These are phyloP conservation scores for Postia placenta DNA, from an alignment of 768 basidiomycete genomes.

Conservation along the genomic window DNA sequence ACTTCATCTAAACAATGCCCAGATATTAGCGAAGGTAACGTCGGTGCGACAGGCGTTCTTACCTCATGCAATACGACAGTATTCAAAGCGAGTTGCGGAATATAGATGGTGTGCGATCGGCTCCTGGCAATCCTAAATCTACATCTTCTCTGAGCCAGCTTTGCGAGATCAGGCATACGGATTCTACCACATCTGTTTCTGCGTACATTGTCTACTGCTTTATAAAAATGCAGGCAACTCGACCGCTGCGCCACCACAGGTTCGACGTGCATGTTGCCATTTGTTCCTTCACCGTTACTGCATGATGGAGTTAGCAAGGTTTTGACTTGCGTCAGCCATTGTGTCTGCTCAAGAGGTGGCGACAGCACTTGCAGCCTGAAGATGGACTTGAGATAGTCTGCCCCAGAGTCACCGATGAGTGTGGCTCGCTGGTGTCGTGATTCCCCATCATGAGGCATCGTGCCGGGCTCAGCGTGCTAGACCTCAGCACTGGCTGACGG, in stretches of 20 bases:
- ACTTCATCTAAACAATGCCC: neutral
- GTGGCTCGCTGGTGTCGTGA: too few relatives aligned
- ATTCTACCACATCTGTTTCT: neutral
- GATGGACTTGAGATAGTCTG: too few relatives aligned
- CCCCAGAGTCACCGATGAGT: too few relatives aligned
- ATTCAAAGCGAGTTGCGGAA: neutral
- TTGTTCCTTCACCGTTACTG: neutral
- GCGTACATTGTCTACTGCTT: too few relatives aligned
- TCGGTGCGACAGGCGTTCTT: neutral
- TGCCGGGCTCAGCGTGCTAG: too few relatives aligned
- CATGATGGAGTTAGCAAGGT: neutral
- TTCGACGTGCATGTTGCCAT: neutral
- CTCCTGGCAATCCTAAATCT: neutral
- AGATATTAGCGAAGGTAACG: neutral
- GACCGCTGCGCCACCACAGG: neutral
- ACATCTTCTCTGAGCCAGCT: neutral
- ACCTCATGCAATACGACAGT: neutral
- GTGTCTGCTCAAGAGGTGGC: too few relatives aligned
- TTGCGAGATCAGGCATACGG: neutral
- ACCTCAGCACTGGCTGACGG: too few relatives aligned
- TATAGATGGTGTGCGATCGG: neutral
- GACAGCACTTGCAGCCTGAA: too few relatives aligned
- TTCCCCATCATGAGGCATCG: too few relatives aligned
- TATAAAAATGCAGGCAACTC: neutral
- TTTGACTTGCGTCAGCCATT: neutral